A percentile compares a stretch with the other conserved stretches of the same genome.
Evolutionary conservation across 352 stramenopile genomes (phyloP).

Genomic region (Aphanomyces stellatus): DNA sequence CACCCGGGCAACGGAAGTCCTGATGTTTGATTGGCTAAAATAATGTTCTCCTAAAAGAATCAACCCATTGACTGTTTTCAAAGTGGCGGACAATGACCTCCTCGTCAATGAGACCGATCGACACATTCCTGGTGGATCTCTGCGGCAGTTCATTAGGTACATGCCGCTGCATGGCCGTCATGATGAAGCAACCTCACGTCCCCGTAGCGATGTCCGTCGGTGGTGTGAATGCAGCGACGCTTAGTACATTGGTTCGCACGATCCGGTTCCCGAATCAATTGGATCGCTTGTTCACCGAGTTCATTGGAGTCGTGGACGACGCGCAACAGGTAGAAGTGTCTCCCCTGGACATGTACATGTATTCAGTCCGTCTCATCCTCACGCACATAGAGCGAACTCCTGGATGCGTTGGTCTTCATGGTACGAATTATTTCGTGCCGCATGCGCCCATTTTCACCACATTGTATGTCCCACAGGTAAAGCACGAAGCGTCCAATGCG

Average conservation of each 20-base stretch:
- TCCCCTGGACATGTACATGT: too few species aligned
- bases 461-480: constrained; percentile 8
- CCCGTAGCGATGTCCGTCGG: constrained; percentile 11
- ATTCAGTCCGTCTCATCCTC: too few species aligned
- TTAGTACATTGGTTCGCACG: constrained; percentile 13
- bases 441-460: background rate
- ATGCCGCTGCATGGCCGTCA: background rate
- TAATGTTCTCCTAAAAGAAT: background rate
- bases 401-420: constrained; percentile 69
- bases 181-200: background rate
- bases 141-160: constrained; percentile 14
- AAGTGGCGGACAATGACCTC: background rate
- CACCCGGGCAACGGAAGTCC: too few species aligned
- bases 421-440: constrained; percentile 52
- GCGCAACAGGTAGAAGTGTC: constrained; percentile 39
- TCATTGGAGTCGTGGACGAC: constrained; percentile 57
- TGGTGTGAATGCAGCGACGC: constrained; percentile 13
- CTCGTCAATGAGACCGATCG: background rate
- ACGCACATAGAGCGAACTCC: constrained; percentile 38
- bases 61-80: background rate
- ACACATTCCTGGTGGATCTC: constrained; percentile 15
- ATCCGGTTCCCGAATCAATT: constrained; percentile 12
- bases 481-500: constrained; percentile 35
- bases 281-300: constrained; percentile 41
- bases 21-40: constrained; percentile 4